Evolutionary conservation across 345 rosid species (phyloP), one percentile per base, ranked within the genome.

Genomic region (Litchi chinensis): DNA sequence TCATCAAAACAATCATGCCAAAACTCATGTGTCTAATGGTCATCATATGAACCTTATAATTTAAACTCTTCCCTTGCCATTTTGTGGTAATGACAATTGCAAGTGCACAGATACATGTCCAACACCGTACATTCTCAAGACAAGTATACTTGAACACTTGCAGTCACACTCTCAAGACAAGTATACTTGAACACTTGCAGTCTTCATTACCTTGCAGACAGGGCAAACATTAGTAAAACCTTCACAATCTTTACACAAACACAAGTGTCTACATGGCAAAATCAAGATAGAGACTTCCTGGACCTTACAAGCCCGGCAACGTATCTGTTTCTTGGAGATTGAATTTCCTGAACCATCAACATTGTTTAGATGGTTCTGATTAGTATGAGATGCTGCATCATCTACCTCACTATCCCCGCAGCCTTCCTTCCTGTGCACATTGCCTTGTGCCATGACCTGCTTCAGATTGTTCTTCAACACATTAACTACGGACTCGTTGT

Each of bases 341-440:
- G 79, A 62, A 50, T 77, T 86, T 62, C 79, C 78, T 0, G 72
- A 52, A 73, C 87, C 84, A 10, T 79, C 87, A 72, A 76, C 79
- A 65, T 65, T 15, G 22, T 43, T 37, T 5, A 52, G 57, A 62
- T 77, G 68, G 78, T 82, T 85, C 76, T 76, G 77, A 79, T 89
- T 85, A 41, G 83, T 74, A 80, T 75, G 85, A 6, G 93, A 91
- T 69, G 91, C 90, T 24, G 91, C 86, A 76, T 89, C 91, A 15
- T 91, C 95, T 18, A 88, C 82, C 68, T 88, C 95, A 19, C 90
- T 93, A 37, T 93, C 95, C 63, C 97, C 95, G 37, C 81, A 93
- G 9, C 98, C 98, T 88, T 93, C 97, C 82, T 83, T 93, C 16
- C 77, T 71, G 44, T 83, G 90, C 73, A 83, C 73, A 13, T 79